phyloP scores from a whole-genome alignment of 2,329 filamentous ascomycete genomes.

The Calonectria ilicicola region DNA sequence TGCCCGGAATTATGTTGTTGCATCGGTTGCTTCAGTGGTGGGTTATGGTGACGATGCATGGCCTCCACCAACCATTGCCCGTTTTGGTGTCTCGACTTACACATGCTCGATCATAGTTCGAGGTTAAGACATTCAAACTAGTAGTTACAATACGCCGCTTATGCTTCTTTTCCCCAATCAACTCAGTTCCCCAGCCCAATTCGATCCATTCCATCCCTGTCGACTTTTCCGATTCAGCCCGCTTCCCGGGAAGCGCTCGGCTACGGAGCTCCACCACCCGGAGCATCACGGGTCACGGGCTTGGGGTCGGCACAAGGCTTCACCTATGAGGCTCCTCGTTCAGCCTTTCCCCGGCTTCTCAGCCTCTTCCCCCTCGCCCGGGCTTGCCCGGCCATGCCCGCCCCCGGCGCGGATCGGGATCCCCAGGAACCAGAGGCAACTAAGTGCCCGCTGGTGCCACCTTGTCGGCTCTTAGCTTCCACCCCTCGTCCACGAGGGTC shows the following conservation, averaged over 20 bases:
- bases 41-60: background rate
- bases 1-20: background rate
- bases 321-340: constrained; percentile 32
- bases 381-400: constrained; percentile 41
- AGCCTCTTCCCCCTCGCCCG: constrained; percentile 41
- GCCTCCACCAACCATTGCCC: background rate
- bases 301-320: constrained; percentile 41
- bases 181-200: constrained; percentile 15
- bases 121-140: background rate
- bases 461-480: constrained; percentile 31
- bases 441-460: constrained; percentile 20
- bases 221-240: constrained; percentile 39
- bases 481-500: constrained; percentile 31
- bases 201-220: constrained; percentile 35
- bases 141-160: constrained; percentile 13
- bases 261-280: constrained; percentile 43
- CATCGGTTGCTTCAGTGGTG: background rate
- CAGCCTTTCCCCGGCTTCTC: constrained; percentile 42
- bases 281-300: constrained; percentile 46
- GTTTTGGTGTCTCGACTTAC: constrained; percentile 14
- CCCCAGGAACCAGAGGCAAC: constrained; percentile 40
- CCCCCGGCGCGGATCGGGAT: constrained; percentile 43
- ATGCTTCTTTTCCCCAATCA: constrained; percentile 16
- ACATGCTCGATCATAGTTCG: constrained; percentile 6
- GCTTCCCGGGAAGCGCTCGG: constrained; percentile 42